These are phyloP conservation scores for Cercospora beticola DNA, from an alignment of 2,329 filamentous ascomycete genomes.

Conservation along the genomic window DNA sequence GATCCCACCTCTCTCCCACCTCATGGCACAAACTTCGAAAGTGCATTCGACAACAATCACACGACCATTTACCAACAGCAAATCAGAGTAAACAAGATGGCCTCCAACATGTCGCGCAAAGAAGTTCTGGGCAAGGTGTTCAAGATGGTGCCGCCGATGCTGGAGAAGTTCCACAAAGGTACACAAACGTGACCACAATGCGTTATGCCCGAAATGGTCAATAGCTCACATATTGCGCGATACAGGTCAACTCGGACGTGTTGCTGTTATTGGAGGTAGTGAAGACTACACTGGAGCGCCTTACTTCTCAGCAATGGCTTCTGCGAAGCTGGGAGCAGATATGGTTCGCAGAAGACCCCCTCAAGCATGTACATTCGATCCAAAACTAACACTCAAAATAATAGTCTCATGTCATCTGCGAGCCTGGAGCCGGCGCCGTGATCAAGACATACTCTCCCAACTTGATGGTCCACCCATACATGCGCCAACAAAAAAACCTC, in stretches of 20 bases:
- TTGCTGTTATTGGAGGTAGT: slow-evolving; percentile 92
- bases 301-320: slow-evolving; percentile 97
- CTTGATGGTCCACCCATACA: slow-evolving; percentile 95
- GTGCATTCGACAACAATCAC: neutral
- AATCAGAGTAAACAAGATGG: slow-evolving; percentile 37
- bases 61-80: neutral
- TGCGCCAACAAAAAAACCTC: slow-evolving; percentile 71
- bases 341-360: slow-evolving; percentile 61
- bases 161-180: slow-evolving; percentile 97
- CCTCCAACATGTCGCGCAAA: slow-evolving; percentile 62
- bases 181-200: slow-evolving; percentile 13
- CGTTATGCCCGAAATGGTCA: neutral
- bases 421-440: slow-evolving; percentile 75
- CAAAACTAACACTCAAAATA: neutral
- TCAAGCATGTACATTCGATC: neutral
- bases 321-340: slow-evolving; percentile 83
- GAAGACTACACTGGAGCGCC: slow-evolving; percentile 96
- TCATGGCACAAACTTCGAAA: neutral
- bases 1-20: neutral
- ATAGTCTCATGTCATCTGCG: slow-evolving; percentile 92
- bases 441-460: slow-evolving; percentile 99
- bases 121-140: slow-evolving; percentile 76
- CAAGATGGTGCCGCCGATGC: slow-evolving; percentile 90
- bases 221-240: slow-evolving; percentile 7
- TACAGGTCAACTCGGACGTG: slow-evolving; percentile 81